phyloP scores from a whole-genome alignment of 2,329 filamentous ascomycete genomes.

The Pestalotiopsis sp. region DNA sequence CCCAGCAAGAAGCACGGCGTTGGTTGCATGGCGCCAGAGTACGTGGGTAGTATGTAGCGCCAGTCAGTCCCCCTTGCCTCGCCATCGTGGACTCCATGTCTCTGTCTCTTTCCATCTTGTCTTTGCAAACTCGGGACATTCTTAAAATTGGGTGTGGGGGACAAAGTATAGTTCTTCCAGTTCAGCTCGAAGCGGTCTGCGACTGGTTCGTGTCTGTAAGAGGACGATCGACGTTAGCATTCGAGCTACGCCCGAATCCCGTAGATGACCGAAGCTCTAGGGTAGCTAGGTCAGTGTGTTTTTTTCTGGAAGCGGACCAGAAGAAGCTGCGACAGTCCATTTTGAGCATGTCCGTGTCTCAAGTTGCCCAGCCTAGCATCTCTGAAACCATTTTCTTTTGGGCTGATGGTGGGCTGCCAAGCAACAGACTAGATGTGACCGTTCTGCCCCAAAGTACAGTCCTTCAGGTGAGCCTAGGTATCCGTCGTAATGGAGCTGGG shows the following conservation, averaged over 20 bases:
- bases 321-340: slow-evolving; percentile 13
- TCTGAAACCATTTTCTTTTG: background rate
- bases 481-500: background rate
- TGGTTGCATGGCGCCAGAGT: background rate
- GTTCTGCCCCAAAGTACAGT: background rate
- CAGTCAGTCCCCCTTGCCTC: background rate
- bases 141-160: slow-evolving; percentile 10
- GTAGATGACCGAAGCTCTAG: background rate
- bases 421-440: background rate
- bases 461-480: slow-evolving; percentile 3
- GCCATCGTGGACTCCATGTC: background rate
- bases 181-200: background rate
- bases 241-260: background rate
- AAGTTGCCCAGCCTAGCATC: slow-evolving; percentile 8
- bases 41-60: background rate
- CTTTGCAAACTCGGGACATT: background rate
- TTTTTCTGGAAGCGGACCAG: slow-evolving; percentile 12
- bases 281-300: slow-evolving; percentile 1
- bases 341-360: slow-evolving; percentile 9
- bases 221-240: background rate
- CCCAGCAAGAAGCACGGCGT: too few species aligned
- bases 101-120: background rate
- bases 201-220: background rate
- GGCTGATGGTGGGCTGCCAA: slow-evolving; percentile 8
- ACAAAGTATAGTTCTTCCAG: background rate